Evolutionary conservation across 306 rosid genomes (phyloP), one percentile per base, ranked within the genome.

Genomic region (Sophora flavescens): DNA sequence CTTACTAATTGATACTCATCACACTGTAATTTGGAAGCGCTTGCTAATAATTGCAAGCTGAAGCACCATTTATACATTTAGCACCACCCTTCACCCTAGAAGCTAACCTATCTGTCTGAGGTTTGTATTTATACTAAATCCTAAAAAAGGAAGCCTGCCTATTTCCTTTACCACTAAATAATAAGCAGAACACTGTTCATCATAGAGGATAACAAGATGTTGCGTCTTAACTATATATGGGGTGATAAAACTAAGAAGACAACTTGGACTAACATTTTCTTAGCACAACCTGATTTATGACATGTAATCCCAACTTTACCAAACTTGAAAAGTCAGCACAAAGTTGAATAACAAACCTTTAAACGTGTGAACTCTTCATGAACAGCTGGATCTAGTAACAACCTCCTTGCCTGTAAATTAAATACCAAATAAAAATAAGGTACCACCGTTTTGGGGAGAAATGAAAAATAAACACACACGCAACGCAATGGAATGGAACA

Each of bases 321-420:
- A 68, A 36, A 35, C 16, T 44, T 35, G 36, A 62, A 15, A 75
- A 70, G 50, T 39, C 54, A 15, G 30, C 8, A 75, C 22, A 57
- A 77, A 62, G 51, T 41, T 47, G 36, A 51, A 71, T 48, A 83
- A 79, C 89, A 80, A 59, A 94, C 97, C 98, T 91, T 93, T 62
- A 91, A 80, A 15, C 96, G 96, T 26, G 87, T 88, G 79, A 93
- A 93, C 85, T 93, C 98, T 81, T 93, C 97, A 86, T 93, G 97
- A 76, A 94, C 84, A 65, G 96, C 97, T 8, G 94, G 98, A 87
- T 94, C 97, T 57, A 93, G 87, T 79, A 93, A 85, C 81, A 93
- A 83, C 81, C 93, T 88, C 75, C 97, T 90, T 32, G 96, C 91
- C 98, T 93, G 79, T 62, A 74, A 84, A 76, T 65, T 66, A 69